A percentile compares a stretch with the other conserved stretches of the same genome.
Evolutionary conservation across 805 yeast species (phyloP).

Genomic region (Saccharomycopsis javanensis): DNA sequence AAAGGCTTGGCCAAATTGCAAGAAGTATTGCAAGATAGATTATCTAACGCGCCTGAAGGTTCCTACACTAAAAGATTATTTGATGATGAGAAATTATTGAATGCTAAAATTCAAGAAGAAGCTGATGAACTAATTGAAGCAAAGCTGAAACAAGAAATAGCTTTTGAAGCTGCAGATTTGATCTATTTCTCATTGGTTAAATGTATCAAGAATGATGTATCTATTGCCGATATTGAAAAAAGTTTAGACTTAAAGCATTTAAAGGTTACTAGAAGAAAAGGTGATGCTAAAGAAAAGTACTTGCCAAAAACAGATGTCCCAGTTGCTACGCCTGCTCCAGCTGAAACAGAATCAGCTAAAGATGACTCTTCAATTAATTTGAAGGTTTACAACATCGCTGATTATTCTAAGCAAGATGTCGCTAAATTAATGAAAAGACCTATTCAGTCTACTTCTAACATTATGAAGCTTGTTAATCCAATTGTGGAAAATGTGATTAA

Average conservation of each 20-base stretch:
- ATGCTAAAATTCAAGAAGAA: slow-evolving; percentile 89
- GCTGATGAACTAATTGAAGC: slow-evolving; percentile 95
- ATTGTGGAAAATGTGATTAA: slow-evolving; percentile 68
- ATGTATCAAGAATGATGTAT: slow-evolving; percentile 68
- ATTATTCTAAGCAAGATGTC: slow-evolving; percentile 37
- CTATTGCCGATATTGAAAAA: slow-evolving; percentile 69
- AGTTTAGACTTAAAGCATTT: slow-evolving; percentile 75
- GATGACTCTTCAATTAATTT: slow-evolving; percentile 34
- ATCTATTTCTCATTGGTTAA: slow-evolving; percentile 67
- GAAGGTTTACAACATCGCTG: slow-evolving; percentile 37
- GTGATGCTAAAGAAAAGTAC: slow-evolving; percentile 78
- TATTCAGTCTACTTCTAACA: slow-evolving; percentile 87
- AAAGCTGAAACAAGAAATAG: slow-evolving; percentile 49
- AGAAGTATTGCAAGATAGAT: slow-evolving; percentile 51
- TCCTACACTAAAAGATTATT: slow-evolving; percentile 91
- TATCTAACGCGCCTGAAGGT: slow-evolving; percentile 69
- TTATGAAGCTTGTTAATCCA: slow-evolving; percentile 87
- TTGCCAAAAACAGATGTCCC: slow-evolving; percentile 26
- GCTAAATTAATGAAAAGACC: slow-evolving; percentile 74
- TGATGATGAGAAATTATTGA: slow-evolving; percentile 61
- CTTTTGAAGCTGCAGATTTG: slow-evolving; percentile 98
- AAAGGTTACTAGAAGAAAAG: slow-evolving; percentile 87
- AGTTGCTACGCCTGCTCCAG: slow-evolving; percentile 19
- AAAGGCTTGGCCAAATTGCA: slow-evolving; percentile 64
- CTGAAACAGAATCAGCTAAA: slow-evolving; percentile 24